Evolutionary conservation across 306 rosid genomes (phyloP).

Genomic region (apple (Malus domestica)): DNA sequence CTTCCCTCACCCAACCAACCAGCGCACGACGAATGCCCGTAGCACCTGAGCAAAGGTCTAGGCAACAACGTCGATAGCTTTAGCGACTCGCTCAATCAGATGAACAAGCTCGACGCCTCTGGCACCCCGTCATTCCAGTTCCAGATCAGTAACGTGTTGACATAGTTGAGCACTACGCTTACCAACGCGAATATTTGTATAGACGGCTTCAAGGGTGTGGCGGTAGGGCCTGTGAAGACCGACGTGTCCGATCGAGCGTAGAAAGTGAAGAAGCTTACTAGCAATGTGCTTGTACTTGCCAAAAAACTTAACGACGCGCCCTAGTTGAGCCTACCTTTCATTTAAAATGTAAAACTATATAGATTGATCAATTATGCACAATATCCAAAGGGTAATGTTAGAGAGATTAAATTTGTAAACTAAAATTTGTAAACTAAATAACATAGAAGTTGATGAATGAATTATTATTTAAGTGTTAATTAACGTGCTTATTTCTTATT

Average conservation of each 20-base stretch:
- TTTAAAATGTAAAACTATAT: no score
- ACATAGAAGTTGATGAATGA: no score
- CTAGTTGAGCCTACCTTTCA: background rate
- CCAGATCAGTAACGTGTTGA: conserved; percentile 90
- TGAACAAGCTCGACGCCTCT: conserved; percentile 37
- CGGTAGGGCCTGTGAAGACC: conserved; percentile 45
- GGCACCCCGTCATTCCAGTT: conserved; percentile 41
- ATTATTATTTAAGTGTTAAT: no score
- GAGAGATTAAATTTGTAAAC: no score
- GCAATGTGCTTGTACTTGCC: conserved; percentile 79
- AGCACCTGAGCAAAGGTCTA: conserved; percentile 67
- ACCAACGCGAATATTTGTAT: conserved; percentile 85
- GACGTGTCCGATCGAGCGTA: conserved; percentile 40
- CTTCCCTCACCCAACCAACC: conserved; percentile 40
- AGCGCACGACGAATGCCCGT: conserved; percentile 46
- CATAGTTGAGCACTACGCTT: conserved; percentile 98
- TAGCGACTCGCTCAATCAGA: conserved; percentile 83
- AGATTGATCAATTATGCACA: no score
- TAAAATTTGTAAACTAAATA: no score
- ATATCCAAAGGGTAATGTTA: no score
- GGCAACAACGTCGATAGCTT: conserved; percentile 76
- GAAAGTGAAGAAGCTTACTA: conserved; percentile 59
- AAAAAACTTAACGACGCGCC: conserved; percentile 45
- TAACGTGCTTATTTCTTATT: no score
- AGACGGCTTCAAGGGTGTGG: conserved; percentile 70